Base-by-base conservation (phyloP, 148 eudicot species). In the Euryodendron excelsum region DNA sequence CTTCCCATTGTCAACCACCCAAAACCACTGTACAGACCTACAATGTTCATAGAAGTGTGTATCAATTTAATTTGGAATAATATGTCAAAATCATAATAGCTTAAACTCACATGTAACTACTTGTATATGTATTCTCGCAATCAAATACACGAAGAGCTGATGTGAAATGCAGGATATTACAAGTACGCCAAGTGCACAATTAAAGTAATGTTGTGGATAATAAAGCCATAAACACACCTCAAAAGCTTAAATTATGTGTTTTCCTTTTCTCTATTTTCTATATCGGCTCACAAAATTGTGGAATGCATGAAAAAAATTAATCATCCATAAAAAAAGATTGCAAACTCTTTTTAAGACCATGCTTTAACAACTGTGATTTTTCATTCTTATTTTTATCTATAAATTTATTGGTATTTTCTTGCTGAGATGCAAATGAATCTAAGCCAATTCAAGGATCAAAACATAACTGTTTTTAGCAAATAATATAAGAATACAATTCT, bases 1-100 rank as follows among this genome's bases (percentile, higher is more conserved):
- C 95, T 91, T 77, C 95, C 98, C 5, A 82, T 8, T 33, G 87
- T 81, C 84, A 87, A 74, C 95, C 97, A 94, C 70, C 87, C 82
- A 70, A 89, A 65, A 72, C 98, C 98, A 78, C 79, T 87, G 78
- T 88, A 94, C 74, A 94, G 76, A 66, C 98, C 90, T 88, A 75
- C 47, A 82, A 58, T 27, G 55, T 36, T 27, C 48, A 23, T 41
- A 10, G 6, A 68, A 8, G 44, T 41, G 36, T n/a, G 55, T 18
- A 67, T 18, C 37, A 13, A 50, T 67, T 65, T 67, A 80, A 53
- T 39, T 28, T 20, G 70, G 5, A 3, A 52, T 11, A 72, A 50
- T 10, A 17, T 33, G 4, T 12, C 27, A 69, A 4, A 45, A 11
- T n/a, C 44, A 39, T 39, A 39, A 39, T 39, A 39, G 6, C 44